phyloP scores from a whole-genome alignment of 495 filamentous ascomycete genomes.

The Hyaloscypha bicolor region DNA sequence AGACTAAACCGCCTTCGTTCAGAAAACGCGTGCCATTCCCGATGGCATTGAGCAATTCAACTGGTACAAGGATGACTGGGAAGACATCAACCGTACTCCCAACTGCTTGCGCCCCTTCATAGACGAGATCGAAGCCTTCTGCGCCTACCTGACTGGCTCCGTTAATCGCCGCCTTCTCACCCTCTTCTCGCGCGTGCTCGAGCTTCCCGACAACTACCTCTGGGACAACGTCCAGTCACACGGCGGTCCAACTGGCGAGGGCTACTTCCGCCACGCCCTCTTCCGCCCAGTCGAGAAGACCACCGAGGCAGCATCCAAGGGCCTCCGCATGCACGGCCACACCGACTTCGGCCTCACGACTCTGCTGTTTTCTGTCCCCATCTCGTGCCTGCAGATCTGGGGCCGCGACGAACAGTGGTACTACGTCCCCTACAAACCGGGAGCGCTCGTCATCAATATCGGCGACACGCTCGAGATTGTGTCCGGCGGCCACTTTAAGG shows the following conservation, averaged over 20 bases:
- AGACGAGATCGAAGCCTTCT: slow-evolving; percentile 48
- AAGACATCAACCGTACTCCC: slow-evolving; percentile 38
- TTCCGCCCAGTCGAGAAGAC: slow-evolving; percentile 45
- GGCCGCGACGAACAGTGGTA: slow-evolving; percentile 45
- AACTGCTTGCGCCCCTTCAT: slow-evolving; percentile 46
- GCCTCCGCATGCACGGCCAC: slow-evolving; percentile 47
- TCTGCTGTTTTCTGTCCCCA: slow-evolving; percentile 47
- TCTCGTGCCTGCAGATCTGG: slow-evolving; percentile 48
- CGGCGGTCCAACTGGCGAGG: slow-evolving; percentile 45
- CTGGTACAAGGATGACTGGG: slow-evolving; percentile 46
- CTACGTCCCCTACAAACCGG: slow-evolving; percentile 47
- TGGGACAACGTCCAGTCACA: slow-evolving; percentile 50
- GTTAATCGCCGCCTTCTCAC: slow-evolving; percentile 48
- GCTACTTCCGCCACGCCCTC: slow-evolving; percentile 50
- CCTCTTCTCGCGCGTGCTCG: slow-evolving; percentile 48
- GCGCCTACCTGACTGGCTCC: slow-evolving; percentile 46
- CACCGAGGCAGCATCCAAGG: slow-evolving; percentile 41
- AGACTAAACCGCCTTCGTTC: neutral
- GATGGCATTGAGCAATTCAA: slow-evolving; percentile 54
- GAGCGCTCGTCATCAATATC: slow-evolving; percentile 49
- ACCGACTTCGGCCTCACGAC: slow-evolving; percentile 48
- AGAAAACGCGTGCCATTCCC: slow-evolving; percentile 39
- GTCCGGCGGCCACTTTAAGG: slow-evolving; percentile 52
- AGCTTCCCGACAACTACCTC: slow-evolving; percentile 48
- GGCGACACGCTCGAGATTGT: slow-evolving; percentile 50